These are phyloP conservation scores for Immersiella caudata DNA, from an alignment of 495 filamentous ascomycete genomes.

Conservation along the genomic window DNA sequence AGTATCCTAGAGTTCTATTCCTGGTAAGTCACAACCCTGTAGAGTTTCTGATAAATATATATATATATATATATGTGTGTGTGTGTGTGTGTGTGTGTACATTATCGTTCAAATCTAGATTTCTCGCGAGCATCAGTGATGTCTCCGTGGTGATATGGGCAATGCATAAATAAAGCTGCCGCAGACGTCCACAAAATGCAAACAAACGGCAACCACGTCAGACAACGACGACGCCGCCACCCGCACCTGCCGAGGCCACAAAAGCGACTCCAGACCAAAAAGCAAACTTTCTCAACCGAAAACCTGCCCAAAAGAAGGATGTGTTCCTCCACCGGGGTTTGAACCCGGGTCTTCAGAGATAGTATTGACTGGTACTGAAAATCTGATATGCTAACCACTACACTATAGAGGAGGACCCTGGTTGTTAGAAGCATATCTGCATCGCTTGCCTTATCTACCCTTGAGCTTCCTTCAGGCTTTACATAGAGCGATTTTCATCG, in stretches of 20 bases:
- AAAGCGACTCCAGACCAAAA: not conserved
- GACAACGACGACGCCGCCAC: not conserved
- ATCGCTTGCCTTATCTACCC: not conserved
- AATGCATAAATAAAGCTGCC: no score
- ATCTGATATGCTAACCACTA: slow-evolving; percentile 22
- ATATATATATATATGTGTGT: no score
- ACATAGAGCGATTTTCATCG: no score
- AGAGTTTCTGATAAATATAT: no score
- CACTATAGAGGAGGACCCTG: slow-evolving; percentile 7
- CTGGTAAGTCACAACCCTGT: no score
- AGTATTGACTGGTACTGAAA: slow-evolving; percentile 6
- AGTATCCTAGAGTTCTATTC: no score
- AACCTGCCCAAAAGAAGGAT: not conserved
- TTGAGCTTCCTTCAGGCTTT: no score
- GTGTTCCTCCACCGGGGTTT: slow-evolving; percentile 11
- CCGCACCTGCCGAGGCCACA: not conserved
- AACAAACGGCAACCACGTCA: not conserved
- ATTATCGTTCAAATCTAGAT: no score
- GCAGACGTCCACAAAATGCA: no score
- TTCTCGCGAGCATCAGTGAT: no score
- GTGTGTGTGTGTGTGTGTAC: no score
- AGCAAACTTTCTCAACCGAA: not conserved
- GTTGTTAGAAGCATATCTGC: not conserved
- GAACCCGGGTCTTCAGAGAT: slow-evolving; percentile 19
- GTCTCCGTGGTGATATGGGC: no score